Evolutionary conservation across 2,329 filamentous ascomycete genomes (phyloP).

Genomic region (Harringtonia lauricola): DNA sequence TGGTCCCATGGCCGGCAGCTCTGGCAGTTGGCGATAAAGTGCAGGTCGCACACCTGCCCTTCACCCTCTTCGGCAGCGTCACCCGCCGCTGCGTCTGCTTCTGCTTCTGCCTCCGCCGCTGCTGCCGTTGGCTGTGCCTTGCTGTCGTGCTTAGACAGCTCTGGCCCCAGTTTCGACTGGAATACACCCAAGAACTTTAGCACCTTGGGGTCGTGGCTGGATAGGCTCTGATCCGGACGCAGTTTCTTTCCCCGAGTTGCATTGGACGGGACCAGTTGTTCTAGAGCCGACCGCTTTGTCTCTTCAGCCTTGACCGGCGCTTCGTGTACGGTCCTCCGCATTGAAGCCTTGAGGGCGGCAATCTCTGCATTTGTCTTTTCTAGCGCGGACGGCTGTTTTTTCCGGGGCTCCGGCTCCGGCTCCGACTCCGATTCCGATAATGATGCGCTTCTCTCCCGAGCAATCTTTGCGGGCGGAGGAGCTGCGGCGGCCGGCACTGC

Average conservation of each 20-base stretch:
- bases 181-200: slow-evolving; percentile 70
- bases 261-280: slow-evolving; percentile 63
- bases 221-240: slow-evolving; percentile 36
- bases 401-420: slow-evolving; percentile 20
- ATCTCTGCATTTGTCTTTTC: slow-evolving; percentile 72
- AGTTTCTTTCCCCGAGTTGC: slow-evolving; percentile 59
- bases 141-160: slow-evolving; percentile 12
- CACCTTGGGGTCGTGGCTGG: slow-evolving; percentile 49
- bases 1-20: slow-evolving; percentile 81
- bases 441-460: slow-evolving; percentile 10
- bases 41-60: slow-evolving; percentile 72
- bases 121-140: slow-evolving; percentile 6
- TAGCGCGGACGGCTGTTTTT: slow-evolving; percentile 37
- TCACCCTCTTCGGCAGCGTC: neutral
- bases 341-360: slow-evolving; percentile 67
- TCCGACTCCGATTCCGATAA: slow-evolving; percentile 12
- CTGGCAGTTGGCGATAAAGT: slow-evolving; percentile 93
- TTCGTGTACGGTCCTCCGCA: slow-evolving; percentile 53
- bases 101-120: slow-evolving; percentile 9
- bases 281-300: slow-evolving; percentile 53
- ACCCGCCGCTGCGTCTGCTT: slow-evolving; percentile 5
- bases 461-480: neutral
- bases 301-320: slow-evolving; percentile 40
- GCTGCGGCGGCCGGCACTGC: neutral
- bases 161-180: slow-evolving; percentile 59